These are phyloP conservation scores for Quercus rubra DNA, from an alignment of 306 rosid genomes.

Conservation along the genomic window DNA sequence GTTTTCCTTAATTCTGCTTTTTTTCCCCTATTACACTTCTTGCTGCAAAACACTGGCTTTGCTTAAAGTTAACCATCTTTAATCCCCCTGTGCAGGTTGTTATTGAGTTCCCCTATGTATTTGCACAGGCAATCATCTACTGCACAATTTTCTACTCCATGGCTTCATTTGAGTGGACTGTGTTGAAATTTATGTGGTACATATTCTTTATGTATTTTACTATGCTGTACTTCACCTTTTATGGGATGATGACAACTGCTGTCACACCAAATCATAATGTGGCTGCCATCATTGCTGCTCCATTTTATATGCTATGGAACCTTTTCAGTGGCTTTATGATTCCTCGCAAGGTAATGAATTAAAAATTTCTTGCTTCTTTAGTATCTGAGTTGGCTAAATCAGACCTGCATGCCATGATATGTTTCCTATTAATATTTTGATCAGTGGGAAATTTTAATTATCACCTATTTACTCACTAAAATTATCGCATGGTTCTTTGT, in stretches of 20 bases:
- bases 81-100: constrained; percentile 55
- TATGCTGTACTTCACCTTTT: constrained; percentile 94
- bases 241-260: constrained; percentile 99
- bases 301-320: constrained; percentile 98
- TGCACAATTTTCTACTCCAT: constrained; percentile 83
- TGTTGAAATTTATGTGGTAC: constrained; percentile 80
- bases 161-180: constrained; percentile 81
- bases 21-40: not conserved
- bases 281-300: constrained; percentile 90
- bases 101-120: constrained; percentile 93
- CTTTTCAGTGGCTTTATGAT: constrained; percentile 99
- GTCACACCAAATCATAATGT: constrained; percentile 96
- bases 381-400: constrained; percentile 4
- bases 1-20: constrained; percentile 32
- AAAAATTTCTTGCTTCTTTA: constrained; percentile 11
- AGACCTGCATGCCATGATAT: not conserved
- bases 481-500: not conserved
- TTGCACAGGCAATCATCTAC: constrained; percentile 75
- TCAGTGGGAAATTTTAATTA: not conserved
- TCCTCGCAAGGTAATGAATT: constrained; percentile 80
- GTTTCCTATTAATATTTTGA: not conserved
- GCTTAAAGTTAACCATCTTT: constrained; percentile 21
- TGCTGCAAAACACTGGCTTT: constrained; percentile 13
- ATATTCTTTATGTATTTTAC: constrained; percentile 90
- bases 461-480: not conserved